A percentile compares a stretch with the other conserved stretches of the same genome.
Conservation (phyloP, 306 rosid species). For the Hippophae gyantsensis region DNA sequence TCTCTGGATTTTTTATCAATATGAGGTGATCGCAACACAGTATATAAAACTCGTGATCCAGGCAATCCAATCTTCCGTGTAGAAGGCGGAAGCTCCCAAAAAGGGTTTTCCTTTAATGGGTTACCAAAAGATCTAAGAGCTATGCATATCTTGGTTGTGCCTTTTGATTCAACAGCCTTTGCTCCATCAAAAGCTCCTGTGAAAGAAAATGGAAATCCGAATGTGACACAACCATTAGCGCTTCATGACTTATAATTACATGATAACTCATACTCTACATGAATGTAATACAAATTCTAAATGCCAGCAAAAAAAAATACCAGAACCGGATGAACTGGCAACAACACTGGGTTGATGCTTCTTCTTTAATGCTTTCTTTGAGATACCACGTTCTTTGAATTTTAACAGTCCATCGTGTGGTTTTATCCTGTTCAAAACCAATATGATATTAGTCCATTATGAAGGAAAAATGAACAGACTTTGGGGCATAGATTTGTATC, state of each 20-base stretch:
- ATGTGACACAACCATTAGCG: neutral
- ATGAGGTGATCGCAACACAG: too few relatives aligned
- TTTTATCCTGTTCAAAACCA: slow-evolving; percentile 55
- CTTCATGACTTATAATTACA: neutral
- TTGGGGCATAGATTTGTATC: too few relatives aligned
- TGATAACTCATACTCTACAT: neutral
- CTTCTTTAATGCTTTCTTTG: slow-evolving; percentile 49
- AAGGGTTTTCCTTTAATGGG: too few relatives aligned
- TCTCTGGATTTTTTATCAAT: too few relatives aligned
- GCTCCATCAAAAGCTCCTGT: slow-evolving; percentile 91
- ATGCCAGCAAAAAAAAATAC: slow-evolving; percentile 22
- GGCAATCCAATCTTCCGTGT: too few relatives aligned
- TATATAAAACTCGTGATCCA: too few relatives aligned
- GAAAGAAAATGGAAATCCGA: slow-evolving; percentile 4
- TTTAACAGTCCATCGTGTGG: slow-evolving; percentile 92
- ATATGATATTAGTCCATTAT: neutral
- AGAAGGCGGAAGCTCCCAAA: too few relatives aligned
- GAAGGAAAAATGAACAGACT: too few relatives aligned
- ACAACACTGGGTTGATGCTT: slow-evolving; percentile 85
- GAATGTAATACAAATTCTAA: neutral
- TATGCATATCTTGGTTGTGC: too few relatives aligned
- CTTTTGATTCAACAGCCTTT: too few relatives aligned
- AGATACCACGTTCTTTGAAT: slow-evolving; percentile 76
- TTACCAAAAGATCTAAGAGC: too few relatives aligned
- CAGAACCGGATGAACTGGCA: slow-evolving; percentile 89